These are phyloP conservation scores for Ilex asprella DNA, from an alignment of 257 asterid species.

Conservation along the genomic window DNA sequence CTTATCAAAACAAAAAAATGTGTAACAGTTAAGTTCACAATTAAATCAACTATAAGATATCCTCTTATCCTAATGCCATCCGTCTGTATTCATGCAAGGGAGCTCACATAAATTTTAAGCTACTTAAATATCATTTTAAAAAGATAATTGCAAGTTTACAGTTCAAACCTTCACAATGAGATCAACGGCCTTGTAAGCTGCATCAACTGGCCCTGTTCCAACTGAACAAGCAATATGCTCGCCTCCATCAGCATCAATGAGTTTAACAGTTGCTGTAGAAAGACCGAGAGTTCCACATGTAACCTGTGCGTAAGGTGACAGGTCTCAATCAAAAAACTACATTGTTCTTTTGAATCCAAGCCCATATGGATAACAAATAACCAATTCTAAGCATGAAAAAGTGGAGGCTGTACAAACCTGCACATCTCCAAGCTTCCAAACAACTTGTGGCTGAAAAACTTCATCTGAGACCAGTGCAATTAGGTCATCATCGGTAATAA, in stretches of 20 bases:
- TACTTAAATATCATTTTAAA: neutral
- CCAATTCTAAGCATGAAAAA: constrained; percentile 6
- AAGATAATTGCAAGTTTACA: neutral
- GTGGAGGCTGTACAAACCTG: constrained; percentile 41
- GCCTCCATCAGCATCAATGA: constrained; percentile 48
- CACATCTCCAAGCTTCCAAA: constrained; percentile 75
- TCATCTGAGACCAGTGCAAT: constrained; percentile 78
- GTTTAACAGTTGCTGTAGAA: constrained; percentile 91
- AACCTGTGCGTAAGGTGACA: constrained; percentile 40
- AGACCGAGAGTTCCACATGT: constrained; percentile 91
- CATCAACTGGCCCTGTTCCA: constrained; percentile 98
- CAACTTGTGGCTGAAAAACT: constrained; percentile 75
- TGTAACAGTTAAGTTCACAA: no score
- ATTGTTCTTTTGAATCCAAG: constrained; percentile 3
- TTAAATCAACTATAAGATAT: no score
- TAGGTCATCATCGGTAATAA: constrained; percentile 71
- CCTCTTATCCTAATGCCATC: no score
- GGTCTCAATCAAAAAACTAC: constrained; percentile 7
- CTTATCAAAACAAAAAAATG: no score
- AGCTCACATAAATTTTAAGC: neutral
- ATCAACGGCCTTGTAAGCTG: constrained; percentile 93
- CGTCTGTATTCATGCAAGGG: neutral
- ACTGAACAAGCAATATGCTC: constrained; percentile 78
- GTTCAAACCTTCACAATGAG: constrained; percentile 62
- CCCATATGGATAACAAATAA: constrained; percentile 5